Percentiles rank a stretch among this genome's conserved stretches.
phyloP scores from a whole-genome alignment of 2,329 filamentous ascomycete species.

The Drechslerella coelobrocha region DNA sequence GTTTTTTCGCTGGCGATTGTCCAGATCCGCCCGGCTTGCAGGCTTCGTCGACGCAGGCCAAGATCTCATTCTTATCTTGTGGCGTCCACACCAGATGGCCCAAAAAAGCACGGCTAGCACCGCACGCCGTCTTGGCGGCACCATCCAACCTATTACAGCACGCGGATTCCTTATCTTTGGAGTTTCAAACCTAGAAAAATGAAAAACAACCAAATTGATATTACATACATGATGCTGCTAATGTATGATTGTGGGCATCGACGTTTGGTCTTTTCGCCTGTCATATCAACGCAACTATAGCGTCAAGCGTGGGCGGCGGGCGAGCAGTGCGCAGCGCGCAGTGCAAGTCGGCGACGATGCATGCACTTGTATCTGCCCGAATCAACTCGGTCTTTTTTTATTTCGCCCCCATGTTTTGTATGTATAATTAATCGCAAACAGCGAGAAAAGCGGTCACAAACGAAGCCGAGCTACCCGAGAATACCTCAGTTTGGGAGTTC shows the following conservation, averaged over 20 bases:
- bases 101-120: constrained; percentile 25
- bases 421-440: too few species aligned
- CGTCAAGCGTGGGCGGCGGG: background rate
- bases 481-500: constrained; percentile 5
- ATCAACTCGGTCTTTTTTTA: background rate
- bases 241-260: too few species aligned
- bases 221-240: constrained; percentile 9
- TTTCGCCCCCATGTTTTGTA: constrained; percentile 18
- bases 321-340: background rate
- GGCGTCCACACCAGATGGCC: constrained; percentile 31
- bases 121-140: constrained; percentile 40
- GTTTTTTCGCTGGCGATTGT: constrained; percentile 2
- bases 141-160: constrained; percentile 37
- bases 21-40: constrained; percentile 45
- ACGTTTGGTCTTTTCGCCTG: constrained; percentile 26
- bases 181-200: constrained; percentile 23
- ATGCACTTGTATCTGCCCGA: background rate
- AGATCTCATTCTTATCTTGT: constrained; percentile 50
- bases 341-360: background rate
- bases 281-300: background rate
- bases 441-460: background rate
- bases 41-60: constrained; percentile 47
- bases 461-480: constrained; percentile 41
- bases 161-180: constrained; percentile 40
- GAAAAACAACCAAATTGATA: constrained; percentile 7